These are phyloP conservation scores for Solanum corneliomulleri DNA, from an alignment of 257 asterid genomes.

Conservation along the genomic window DNA sequence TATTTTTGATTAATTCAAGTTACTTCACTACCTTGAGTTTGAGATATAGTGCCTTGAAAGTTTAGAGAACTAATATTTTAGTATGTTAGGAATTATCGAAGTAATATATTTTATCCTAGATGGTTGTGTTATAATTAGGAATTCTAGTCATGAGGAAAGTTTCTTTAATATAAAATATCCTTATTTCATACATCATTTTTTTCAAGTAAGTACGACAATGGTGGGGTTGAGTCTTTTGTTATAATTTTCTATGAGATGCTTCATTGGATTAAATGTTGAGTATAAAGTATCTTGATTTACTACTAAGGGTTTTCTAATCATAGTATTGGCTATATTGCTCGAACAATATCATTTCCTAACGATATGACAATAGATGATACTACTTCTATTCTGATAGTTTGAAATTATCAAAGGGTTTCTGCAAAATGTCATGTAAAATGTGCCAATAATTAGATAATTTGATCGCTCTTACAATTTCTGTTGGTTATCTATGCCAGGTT, in stretches of 20 bases:
- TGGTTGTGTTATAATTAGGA: neutral
- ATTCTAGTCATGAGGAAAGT: neutral
- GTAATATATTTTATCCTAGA: neutral
- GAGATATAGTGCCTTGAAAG: neutral
- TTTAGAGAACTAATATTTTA: neutral
- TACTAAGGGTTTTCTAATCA: neutral
- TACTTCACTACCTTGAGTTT: neutral
- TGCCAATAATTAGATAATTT: neutral
- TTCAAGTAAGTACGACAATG: neutral
- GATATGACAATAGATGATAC: neutral
- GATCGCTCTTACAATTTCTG: neutral
- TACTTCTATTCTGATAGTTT: neutral
- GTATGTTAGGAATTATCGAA: neutral
- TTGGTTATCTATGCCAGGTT: constrained; percentile 44
- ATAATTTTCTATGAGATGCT: neutral
- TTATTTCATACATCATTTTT: neutral
- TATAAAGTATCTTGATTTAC: neutral
- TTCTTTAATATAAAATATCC: neutral
- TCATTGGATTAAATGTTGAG: neutral
- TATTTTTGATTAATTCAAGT: neutral
- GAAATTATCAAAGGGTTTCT: neutral
- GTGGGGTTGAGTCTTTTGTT: neutral
- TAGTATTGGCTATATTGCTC: neutral
- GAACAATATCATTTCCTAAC: neutral
- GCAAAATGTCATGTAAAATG: neutral